These are phyloP conservation scores for Aspergillus carlsbadensis DNA, from an alignment of 495 filamentous ascomycete genomes.

Conservation along the genomic window DNA sequence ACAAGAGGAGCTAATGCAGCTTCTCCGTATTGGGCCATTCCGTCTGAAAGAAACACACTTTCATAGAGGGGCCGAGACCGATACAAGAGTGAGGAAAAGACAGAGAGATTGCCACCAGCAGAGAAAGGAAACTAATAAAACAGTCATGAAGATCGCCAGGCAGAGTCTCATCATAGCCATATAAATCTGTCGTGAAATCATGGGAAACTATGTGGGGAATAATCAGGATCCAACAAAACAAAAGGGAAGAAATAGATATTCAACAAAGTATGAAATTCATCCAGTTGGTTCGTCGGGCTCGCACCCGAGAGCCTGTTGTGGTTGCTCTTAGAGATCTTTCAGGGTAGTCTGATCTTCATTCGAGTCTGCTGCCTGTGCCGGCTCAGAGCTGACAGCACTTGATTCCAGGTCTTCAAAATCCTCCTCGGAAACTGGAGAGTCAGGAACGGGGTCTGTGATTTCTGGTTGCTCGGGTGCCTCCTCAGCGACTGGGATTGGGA, in stretches of 20 bases:
- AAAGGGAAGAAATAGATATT: conserved; percentile 8
- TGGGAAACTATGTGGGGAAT: conserved; percentile 46
- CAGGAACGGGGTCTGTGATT: neutral
- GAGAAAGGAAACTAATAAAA: conserved; percentile 17
- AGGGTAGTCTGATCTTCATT: conserved; percentile 21
- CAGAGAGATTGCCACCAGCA: conserved; percentile 7
- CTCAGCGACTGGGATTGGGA: neutral
- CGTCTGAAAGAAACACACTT: neutral
- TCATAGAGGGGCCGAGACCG: neutral
- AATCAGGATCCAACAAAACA: conserved; percentile 22
- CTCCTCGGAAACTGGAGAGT: neutral
- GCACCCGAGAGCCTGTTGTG: neutral
- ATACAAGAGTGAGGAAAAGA: conserved; percentile 1
- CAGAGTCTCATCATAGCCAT: conserved; percentile 15
- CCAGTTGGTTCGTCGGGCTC: neutral
- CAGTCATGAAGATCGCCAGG: conserved; percentile 1
- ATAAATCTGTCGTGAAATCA: conserved; percentile 24
- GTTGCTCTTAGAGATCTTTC: conserved; percentile 55
- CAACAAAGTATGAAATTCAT: conserved; percentile 9
- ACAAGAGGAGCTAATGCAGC: neutral
- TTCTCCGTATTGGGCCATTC: neutral
- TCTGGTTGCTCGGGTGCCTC: neutral
- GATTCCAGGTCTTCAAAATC: neutral
- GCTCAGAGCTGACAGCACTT: neutral
- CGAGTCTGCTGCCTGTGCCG: neutral